phyloP scores from a whole-genome alignment of 495 filamentous ascomycete species.

The Neurospora tetrasperma region DNA sequence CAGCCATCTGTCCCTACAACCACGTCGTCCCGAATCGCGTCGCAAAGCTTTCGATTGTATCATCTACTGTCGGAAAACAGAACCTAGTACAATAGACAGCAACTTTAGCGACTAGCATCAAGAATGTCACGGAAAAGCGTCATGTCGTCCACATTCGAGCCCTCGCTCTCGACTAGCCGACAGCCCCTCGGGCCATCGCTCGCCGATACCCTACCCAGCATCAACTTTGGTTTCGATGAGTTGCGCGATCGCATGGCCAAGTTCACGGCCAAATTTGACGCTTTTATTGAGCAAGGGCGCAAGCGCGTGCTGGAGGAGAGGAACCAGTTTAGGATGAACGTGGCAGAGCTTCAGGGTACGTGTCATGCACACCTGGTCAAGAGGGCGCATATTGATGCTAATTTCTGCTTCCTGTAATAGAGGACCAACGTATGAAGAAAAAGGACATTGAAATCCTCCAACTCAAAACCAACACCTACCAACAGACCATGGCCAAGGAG shows the following conservation, averaged over 20 bases:
- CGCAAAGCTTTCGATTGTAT: neutral
- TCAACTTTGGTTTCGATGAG: slow-evolving; percentile 95
- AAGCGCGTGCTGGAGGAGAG: slow-evolving; percentile 84
- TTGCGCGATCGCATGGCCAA: slow-evolving; percentile 88
- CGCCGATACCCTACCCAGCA: slow-evolving; percentile 74
- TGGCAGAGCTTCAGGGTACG: slow-evolving; percentile 81
- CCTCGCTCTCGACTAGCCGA: slow-evolving; percentile 66
- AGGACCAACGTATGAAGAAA: slow-evolving; percentile 81
- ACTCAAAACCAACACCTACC: slow-evolving; percentile 64
- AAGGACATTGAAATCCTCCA: slow-evolving; percentile 77
- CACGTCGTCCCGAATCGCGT: neutral
- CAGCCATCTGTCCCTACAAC: neutral
- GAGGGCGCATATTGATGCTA: neutral
- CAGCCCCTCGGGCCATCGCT: slow-evolving; percentile 42
- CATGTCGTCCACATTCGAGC: slow-evolving; percentile 67
- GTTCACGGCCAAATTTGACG: slow-evolving; percentile 85
- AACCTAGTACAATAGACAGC: slow-evolving; percentile 2
- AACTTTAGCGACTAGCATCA: slow-evolving; percentile 2
- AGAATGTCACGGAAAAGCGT: slow-evolving; percentile 8
- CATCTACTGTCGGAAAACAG: neutral
- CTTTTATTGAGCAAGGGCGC: slow-evolving; percentile 82
- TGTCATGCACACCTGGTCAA: neutral
- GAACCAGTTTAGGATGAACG: slow-evolving; percentile 84
- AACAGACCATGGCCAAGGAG: slow-evolving; percentile 77
- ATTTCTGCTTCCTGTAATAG: slow-evolving; percentile 33